These are phyloP conservation scores for Kurtzmaniella quercitrusa DNA, from an alignment of 1,139 yeast species.

Conservation along the genomic window DNA sequence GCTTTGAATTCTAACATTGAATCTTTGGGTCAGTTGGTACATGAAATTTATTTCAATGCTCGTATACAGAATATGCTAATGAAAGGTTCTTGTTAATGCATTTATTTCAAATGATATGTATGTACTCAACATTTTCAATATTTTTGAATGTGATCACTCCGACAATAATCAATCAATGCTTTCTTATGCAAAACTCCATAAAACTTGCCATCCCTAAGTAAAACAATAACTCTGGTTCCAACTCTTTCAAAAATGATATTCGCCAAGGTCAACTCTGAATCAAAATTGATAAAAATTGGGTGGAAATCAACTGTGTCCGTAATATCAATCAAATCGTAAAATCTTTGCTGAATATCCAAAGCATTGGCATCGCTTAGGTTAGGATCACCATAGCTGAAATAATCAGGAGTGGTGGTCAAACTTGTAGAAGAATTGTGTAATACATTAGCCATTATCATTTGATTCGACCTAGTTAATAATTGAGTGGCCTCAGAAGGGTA, in stretches of 20 bases:
- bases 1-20: neutral
- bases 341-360: constrained; percentile 13
- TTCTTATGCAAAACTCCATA: constrained; percentile 56
- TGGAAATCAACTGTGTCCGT: constrained; percentile 41
- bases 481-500: constrained; percentile 3
- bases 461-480: constrained; percentile 5
- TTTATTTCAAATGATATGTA: neutral
- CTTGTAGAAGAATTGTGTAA: constrained; percentile 1
- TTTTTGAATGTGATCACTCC: constrained; percentile 13
- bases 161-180: constrained; percentile 45
- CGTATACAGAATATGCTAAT: constrained; percentile 7
- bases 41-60: neutral
- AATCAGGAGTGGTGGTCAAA: constrained; percentile 14
- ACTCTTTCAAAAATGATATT: constrained; percentile 52
- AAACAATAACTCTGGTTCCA: constrained; percentile 51
- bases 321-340: constrained; percentile 35
- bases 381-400: constrained; percentile 26
- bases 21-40: neutral
- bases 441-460: neutral
- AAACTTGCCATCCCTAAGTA: constrained; percentile 46
- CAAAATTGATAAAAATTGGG: constrained; percentile 48
- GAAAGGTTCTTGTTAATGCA: neutral
- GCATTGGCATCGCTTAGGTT: constrained; percentile 11
- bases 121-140: neutral
- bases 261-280: constrained; percentile 50